Conservation (phyloP, 805 yeast genomes). For the Ogataea pini region DNA sequence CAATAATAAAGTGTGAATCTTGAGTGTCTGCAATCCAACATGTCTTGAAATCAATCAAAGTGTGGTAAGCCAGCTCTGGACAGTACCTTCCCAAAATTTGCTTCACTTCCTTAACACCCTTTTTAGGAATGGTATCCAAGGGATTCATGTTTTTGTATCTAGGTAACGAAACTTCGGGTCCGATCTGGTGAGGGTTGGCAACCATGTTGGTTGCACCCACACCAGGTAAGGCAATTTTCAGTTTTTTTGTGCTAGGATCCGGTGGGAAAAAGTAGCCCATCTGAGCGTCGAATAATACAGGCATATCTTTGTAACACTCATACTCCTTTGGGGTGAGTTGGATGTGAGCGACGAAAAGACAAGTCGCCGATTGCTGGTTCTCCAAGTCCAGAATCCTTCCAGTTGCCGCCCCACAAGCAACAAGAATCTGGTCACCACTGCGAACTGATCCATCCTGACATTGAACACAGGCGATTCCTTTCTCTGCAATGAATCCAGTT, state of each 20-base stretch:
- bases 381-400: conserved; percentile 33
- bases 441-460: no score
- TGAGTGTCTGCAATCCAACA: conserved; percentile 42
- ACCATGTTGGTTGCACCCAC: conserved; percentile 32
- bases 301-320: conserved; percentile 38
- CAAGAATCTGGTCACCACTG: conserved; percentile 30
- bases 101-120: conserved; percentile 33
- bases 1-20: conserved; percentile 41
- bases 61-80: conserved; percentile 39
- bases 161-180: conserved; percentile 33
- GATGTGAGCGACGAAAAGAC: conserved; percentile 40
- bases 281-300: conserved; percentile 44
- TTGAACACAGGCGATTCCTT: no score
- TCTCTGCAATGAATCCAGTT: conserved; percentile 16
- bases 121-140: conserved; percentile 32
- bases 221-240: conserved; percentile 40
- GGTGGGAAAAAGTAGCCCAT: conserved; percentile 51
- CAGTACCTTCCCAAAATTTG: conserved; percentile 30
- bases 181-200: conserved; percentile 31
- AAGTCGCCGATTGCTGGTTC: conserved; percentile 23
- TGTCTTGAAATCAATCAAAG: conserved; percentile 32
- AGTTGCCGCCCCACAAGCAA: conserved; percentile 42
- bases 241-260: conserved; percentile 36
- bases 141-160: conserved; percentile 19
- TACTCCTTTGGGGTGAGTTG: conserved; percentile 39